phyloP scores from a whole-genome alignment of 495 filamentous ascomycete species.

The Penicillium herquei region DNA sequence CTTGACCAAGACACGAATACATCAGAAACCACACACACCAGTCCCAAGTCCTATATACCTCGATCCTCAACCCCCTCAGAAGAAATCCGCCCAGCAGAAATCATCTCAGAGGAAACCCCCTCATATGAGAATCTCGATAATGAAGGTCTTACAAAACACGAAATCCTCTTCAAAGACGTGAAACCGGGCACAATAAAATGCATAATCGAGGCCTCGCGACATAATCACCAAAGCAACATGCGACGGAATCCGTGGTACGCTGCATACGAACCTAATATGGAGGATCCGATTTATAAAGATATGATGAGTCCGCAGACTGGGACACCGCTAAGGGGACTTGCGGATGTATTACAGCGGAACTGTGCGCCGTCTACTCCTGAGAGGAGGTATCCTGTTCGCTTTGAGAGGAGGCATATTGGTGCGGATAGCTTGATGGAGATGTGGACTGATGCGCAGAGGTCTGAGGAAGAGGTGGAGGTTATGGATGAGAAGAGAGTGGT shows the following conservation, averaged over 20 bases:
- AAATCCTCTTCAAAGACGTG: not conserved
- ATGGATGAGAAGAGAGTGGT: too few relatives aligned
- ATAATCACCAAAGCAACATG: constrained; percentile 27
- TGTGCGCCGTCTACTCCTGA: too few relatives aligned
- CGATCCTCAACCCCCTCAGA: not conserved
- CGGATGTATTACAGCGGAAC: constrained; percentile 24
- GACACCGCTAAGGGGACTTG: constrained; percentile 29
- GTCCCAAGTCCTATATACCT: not conserved
- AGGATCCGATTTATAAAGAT: constrained; percentile 24
- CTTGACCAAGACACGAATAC: constrained; percentile 1
- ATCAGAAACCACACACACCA: not conserved
- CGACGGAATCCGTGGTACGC: constrained; percentile 32
- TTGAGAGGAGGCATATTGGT: constrained; percentile 18
- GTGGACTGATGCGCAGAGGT: constrained; percentile 16
- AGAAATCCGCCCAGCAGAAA: not conserved
- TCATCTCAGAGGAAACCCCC: not conserved
- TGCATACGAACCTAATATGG: constrained; percentile 12
- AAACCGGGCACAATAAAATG: constrained; percentile 18
- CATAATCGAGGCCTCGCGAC: constrained; percentile 22
- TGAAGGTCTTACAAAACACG: not conserved
- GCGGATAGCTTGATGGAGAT: constrained; percentile 27
- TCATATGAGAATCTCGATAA: too few relatives aligned
- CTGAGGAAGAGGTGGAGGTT: not conserved
- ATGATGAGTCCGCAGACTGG: constrained; percentile 18
- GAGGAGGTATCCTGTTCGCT: too few relatives aligned